These are phyloP conservation scores for Paraphoma chrysanthemicola DNA, from an alignment of 2,329 filamentous ascomycete genomes.

Conservation along the genomic window DNA sequence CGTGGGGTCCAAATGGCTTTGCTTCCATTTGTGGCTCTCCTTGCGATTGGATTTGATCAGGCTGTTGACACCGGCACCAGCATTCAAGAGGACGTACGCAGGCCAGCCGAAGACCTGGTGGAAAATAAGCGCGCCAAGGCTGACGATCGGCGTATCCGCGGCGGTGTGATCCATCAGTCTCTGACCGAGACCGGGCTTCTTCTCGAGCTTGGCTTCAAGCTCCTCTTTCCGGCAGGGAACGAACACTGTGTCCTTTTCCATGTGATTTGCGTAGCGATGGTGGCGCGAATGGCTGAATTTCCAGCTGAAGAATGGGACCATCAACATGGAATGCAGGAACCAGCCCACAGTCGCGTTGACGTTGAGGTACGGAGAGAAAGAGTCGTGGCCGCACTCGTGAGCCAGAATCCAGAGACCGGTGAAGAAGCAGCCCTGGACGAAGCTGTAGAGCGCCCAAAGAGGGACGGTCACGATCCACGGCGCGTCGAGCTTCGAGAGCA, in stretches of 20 bases:
- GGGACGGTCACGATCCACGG: constrained; percentile 20
- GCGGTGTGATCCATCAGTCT: constrained; percentile 47
- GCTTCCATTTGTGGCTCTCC: constrained; percentile 18
- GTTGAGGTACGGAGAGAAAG: constrained; percentile 64
- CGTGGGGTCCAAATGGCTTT: constrained; percentile 29
- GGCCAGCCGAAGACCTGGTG: constrained; percentile 73
- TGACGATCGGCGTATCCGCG: constrained; percentile 68
- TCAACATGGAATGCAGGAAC: constrained; percentile 68
- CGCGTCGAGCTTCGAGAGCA: constrained; percentile 18
- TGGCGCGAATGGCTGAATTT: constrained; percentile 74
- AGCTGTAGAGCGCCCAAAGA: constrained; percentile 66
- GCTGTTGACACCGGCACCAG: constrained; percentile 27
- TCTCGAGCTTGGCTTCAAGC: constrained; percentile 5
- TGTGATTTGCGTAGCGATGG: constrained; percentile 72
- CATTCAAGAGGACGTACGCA: constrained; percentile 68
- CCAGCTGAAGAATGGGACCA: constrained; percentile 77
- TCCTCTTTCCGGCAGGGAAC: constrained; percentile 37
- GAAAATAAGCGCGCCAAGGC: constrained; percentile 61
- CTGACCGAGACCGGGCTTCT: constrained; percentile 10
- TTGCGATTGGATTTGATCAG: constrained; percentile 15
- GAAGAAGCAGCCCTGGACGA: constrained; percentile 69
- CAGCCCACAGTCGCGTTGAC: constrained; percentile 71
- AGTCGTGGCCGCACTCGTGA: constrained; percentile 74
- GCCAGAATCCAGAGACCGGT: constrained; percentile 72
- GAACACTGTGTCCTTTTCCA: constrained; percentile 65